A percentile compares a stretch with the other conserved stretches of the same genome.
Evolutionary conservation across 345 rosid genomes (phyloP).

Genomic region (Jatropha curcas): DNA sequence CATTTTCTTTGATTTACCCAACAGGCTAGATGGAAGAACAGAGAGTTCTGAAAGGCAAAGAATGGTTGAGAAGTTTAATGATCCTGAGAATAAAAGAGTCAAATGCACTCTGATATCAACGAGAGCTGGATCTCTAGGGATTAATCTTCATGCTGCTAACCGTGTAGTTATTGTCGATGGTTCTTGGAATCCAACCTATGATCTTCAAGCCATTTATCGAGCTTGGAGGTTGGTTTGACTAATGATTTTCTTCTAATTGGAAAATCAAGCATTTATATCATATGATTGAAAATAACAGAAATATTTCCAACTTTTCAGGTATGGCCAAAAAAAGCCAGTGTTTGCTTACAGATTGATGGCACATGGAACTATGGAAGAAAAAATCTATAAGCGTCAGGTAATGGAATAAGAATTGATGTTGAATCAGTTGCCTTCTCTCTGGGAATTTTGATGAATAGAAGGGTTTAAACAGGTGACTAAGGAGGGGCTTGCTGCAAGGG

Average conservation of each 20-base stretch:
- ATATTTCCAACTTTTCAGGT: slow-evolving; percentile 46
- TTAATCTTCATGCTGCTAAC: slow-evolving; percentile 96
- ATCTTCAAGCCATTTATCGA: slow-evolving; percentile 97
- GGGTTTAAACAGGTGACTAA: slow-evolving; percentile 76
- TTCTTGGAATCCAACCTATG: slow-evolving; percentile 99
- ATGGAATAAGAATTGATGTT: slow-evolving; percentile 18
- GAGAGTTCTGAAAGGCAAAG: slow-evolving; percentile 97
- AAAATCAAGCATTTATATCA: background rate
- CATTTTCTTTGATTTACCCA: slow-evolving; percentile 15
- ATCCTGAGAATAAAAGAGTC: slow-evolving; percentile 75
- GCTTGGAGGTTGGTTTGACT: slow-evolving; percentile 82
- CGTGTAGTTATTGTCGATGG: slow-evolving; percentile 98
- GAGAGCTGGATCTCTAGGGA: slow-evolving; percentile 97
- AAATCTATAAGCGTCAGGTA: slow-evolving; percentile 98
- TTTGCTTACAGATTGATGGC: slow-evolving; percentile 97
- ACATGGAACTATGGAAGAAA: slow-evolving; percentile 98
- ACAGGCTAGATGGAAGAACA: slow-evolving; percentile 95
- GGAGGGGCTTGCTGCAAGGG: slow-evolving; percentile 99
- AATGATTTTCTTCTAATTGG: background rate
- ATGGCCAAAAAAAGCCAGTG: slow-evolving; percentile 97
- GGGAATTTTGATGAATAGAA: slow-evolving; percentile 20
- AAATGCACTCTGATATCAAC: slow-evolving; percentile 96
- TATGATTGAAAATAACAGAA: slow-evolving; percentile 8
- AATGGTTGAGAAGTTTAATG: slow-evolving; percentile 92
- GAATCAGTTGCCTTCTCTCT: slow-evolving; percentile 19